These are phyloP conservation scores for Mortierella sp. DNA, from an alignment of 371 early-diverging fungal genomes.

Conservation along the genomic window DNA sequence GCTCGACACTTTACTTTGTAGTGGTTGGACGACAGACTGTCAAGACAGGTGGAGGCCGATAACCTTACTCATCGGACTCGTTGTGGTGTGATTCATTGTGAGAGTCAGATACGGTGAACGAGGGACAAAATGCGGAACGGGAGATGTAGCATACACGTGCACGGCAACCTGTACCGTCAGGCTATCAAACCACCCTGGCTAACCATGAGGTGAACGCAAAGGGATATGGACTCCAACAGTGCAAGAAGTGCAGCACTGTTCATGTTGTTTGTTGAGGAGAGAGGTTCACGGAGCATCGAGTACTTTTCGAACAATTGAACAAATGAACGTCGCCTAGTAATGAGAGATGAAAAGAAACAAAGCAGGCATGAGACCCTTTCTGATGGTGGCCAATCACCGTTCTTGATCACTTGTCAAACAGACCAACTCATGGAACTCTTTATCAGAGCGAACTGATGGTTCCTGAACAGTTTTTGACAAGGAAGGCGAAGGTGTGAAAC, in stretches of 20 bases:
- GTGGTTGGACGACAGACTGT: background rate
- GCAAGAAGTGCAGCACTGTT: background rate
- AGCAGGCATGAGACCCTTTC: background rate
- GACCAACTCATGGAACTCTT: background rate
- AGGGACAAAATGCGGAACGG: background rate
- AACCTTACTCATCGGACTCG: background rate
- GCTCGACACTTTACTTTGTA: background rate
- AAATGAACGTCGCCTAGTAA: background rate
- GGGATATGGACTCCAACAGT: background rate
- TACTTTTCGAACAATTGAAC: background rate
- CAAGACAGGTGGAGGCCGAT: constrained; percentile 2
- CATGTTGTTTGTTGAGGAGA: too few relatives aligned
- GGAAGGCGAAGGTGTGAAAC: background rate
- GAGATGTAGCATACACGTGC: constrained; percentile 5
- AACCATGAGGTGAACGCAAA: background rate
- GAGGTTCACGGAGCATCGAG: background rate
- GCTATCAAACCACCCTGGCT: background rate
- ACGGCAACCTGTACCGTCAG: constrained; percentile 6
- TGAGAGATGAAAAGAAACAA: background rate
- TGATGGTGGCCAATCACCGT: background rate
- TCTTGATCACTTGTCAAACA: background rate
- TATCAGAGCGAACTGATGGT: background rate
- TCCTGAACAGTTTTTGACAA: background rate
- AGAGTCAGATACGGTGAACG: background rate
- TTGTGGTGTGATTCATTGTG: background rate